Base-by-base conservation (phyloP, 2,329 filamentous ascomycete genomes). In the Colletotrichum horii region DNA sequence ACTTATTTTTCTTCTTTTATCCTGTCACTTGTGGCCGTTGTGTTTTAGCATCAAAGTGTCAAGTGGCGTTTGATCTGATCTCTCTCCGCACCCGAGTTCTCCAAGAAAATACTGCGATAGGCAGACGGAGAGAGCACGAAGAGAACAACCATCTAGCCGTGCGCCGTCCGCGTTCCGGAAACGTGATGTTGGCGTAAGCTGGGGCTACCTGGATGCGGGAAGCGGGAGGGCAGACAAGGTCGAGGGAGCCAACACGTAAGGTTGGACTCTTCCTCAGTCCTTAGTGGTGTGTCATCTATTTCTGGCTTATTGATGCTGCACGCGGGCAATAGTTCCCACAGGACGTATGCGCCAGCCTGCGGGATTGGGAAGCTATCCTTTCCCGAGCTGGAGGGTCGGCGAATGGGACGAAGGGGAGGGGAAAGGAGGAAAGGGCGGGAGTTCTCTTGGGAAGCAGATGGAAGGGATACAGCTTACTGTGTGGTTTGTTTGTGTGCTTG, bases 51-150 rank as follows among this genome's bases (percentile, higher is more conserved):
- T 15, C 52, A 36, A 32, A 34, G 22, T 58, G 52, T 69, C 52
- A 69, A 60, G 30, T 36, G 16, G 30, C 52, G 66, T 69, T 69
- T 69, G 52, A 69, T 69, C 66, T 69, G 55, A 69, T 69, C 28
- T 69, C 34, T 24, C 22, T 24, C 22, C 22, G 52, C 52, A 26
- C 28, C 12, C 60, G 30, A 38, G 32, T 30, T 19, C 30, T 34
- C 28, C 28, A 34, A 61, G 8, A 56, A 19, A 61, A n/a, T 43
- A n/a, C 38, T 43, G 19, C 3, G 38, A 16, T 6, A 43, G 38
- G 19, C 19, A n/a, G 38, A 61, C 3, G 9, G 56, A 61, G 11
- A 28, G n/a, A 34, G n/a, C 56, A 12, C 4, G 26, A 34, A 61
- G 38, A 30, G 58, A 61, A 61, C 3, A 12, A 34, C 38, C n/a